A percentile compares a stretch with the other conserved stretches of the same genome.
phyloP scores from a whole-genome alignment of 257 asterid genomes.

The Plantago major region DNA sequence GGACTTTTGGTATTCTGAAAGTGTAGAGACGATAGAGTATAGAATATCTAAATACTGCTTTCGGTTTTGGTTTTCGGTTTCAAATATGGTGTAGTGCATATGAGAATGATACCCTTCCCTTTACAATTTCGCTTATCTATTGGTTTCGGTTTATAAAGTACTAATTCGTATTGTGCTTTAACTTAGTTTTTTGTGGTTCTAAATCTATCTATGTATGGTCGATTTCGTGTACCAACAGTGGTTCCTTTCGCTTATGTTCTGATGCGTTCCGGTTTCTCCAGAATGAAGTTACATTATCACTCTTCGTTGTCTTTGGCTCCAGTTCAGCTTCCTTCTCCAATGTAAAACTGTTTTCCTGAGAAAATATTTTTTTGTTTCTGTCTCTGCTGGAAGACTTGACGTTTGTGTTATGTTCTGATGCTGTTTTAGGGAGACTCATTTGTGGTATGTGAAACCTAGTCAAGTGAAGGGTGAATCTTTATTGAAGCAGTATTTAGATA shows the following conservation, averaged over 20 bases:
- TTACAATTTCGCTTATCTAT: too few species aligned
- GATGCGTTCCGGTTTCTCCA: conserved; percentile 27
- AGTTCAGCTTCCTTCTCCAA: conserved; percentile 51
- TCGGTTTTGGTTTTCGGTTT: too few species aligned
- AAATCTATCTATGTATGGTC: background rate
- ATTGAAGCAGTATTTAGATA: conserved; percentile 50
- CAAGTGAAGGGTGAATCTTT: conserved; percentile 61
- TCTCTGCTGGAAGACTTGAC: background rate
- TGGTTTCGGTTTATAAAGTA: too few species aligned
- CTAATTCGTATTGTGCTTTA: too few species aligned
- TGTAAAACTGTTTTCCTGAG: conserved; percentile 27
- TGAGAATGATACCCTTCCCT: too few species aligned
- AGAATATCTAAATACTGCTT: too few species aligned
- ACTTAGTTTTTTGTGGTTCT: background rate
- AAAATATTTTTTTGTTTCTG: background rate
- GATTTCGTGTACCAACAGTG: background rate
- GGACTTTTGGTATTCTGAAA: too few species aligned
- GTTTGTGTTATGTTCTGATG: background rate
- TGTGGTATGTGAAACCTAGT: conserved; percentile 72
- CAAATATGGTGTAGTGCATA: too few species aligned
- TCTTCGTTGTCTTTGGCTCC: conserved; percentile 40
- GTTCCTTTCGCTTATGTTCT: background rate
- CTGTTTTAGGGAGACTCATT: conserved; percentile 65
- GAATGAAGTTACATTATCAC: conserved; percentile 43
- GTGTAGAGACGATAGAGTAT: too few species aligned